A percentile compares a stretch with the other conserved stretches of the same genome.
Conservation (phyloP, 805 yeast genomes). For the Hanseniaspora nectarophila region DNA sequence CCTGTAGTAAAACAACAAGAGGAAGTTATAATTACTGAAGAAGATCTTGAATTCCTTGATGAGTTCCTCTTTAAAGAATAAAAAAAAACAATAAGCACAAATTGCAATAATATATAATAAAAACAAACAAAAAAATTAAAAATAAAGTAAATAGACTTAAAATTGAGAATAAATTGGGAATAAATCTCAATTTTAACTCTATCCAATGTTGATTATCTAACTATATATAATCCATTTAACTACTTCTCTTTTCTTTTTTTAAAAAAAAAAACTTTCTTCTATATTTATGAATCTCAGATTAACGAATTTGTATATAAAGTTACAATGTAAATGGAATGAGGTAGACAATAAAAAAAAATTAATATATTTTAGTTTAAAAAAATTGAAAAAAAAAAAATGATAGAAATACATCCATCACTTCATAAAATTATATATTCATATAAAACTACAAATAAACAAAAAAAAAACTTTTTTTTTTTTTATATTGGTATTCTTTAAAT, state of each 20-base stretch:
- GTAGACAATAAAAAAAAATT: not conserved
- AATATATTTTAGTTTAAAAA: too few species aligned
- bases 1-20: too few species aligned
- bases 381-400: not conserved
- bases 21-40: too few species aligned
- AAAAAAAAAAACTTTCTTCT: not conserved
- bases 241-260: not conserved
- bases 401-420: not conserved
- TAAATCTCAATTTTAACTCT: not conserved
- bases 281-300: not conserved
- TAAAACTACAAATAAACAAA: not conserved
- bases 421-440: too few species aligned
- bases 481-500: too few species aligned
- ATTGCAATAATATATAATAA: too few species aligned
- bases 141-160: not conserved
- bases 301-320: not conserved
- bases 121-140: too few species aligned
- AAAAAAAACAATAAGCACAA: too few species aligned
- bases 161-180: not conserved
- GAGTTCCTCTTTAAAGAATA: too few species aligned
- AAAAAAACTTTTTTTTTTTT: not conserved
- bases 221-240: not conserved
- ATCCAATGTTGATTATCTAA: not conserved
- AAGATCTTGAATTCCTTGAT: too few species aligned
- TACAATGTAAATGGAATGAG: too few species aligned